Evolutionary conservation across 2,329 filamentous ascomycete genomes (phyloP), one percentile per base, ranked within the genome.

Genomic region (Scolecobasidium constrictum): DNA sequence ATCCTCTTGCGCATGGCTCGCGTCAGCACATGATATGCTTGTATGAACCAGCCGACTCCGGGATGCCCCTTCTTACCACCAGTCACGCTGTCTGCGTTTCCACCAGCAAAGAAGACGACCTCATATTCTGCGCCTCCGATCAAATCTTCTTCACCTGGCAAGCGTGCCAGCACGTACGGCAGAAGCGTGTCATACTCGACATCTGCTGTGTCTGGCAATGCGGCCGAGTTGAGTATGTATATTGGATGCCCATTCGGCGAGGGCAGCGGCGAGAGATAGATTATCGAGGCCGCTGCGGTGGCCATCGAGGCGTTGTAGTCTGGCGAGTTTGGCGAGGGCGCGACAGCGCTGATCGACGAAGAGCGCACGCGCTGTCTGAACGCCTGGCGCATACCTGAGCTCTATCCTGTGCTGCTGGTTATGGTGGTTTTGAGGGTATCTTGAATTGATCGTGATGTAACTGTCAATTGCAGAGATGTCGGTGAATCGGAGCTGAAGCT

Each of bases 71-170:
- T 72, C 55, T 66, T 72, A 34, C 58, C 52, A 18, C 46, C 55
- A 7, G 64, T 66, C 12, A 58, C 60, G 37, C 60, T 63, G 38
- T 64, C 67, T 37, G 63, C 62, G 28, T 64, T 64, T 7, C 69
- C 71, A n/a, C 71, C 72, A 4, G 72, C 71, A 50, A 75, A 75
- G 57, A 75, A 73, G 43, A 75, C 60, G 36, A 76, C 65, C 51
- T 74, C 72, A 49, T 75, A 76, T 44, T 72, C 69, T 16, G 64
- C 66, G 2, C 71, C 71, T 38, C 62, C 63, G 21, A 73, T 59
- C 45, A 75, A 54, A 47, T 75, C 72, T 37, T 75, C 71, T 48
- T 76, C 71, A 17, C 67, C 67, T 3, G 72, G 72, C 20, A 76
- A 56, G 43, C 71, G 61, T 3, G 68, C 66, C 12, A 76, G 61